Percentiles rank a stretch among this genome's conserved stretches.
Conservation (phyloP, 805 yeast genomes). For the Candida awuae region DNA sequence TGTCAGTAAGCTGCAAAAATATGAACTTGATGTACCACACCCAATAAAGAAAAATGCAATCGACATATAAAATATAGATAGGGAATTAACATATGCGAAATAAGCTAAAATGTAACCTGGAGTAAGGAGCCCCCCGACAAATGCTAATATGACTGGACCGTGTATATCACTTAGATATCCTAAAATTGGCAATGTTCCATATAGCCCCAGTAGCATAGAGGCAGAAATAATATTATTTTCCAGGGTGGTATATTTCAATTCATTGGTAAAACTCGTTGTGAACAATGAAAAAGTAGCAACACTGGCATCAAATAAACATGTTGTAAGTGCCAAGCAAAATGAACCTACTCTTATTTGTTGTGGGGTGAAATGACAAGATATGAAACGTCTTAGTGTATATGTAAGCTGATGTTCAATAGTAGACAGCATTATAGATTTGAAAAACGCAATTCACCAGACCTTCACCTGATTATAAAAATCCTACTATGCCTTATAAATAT, state of each 20-base stretch:
- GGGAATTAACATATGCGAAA: slow-evolving; percentile 23
- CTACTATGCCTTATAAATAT: too few relatives aligned
- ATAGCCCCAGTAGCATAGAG: slow-evolving; percentile 71
- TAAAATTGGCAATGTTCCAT: slow-evolving; percentile 70
- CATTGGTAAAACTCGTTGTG: slow-evolving; percentile 55
- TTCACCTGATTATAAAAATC: too few relatives aligned
- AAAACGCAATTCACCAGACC: too few relatives aligned
- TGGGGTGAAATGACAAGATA: slow-evolving; percentile 36
- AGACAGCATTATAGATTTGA: slow-evolving; percentile 16
- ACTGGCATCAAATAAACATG: slow-evolving; percentile 76
- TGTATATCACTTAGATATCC: slow-evolving; percentile 82
- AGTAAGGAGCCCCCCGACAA: slow-evolving; percentile 51
- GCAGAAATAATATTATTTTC: slow-evolving; percentile 66
- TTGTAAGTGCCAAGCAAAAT: slow-evolving; percentile 46
- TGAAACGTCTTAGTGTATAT: slow-evolving; percentile 34
- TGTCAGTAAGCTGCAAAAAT: slow-evolving; percentile 62
- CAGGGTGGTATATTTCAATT: slow-evolving; percentile 56
- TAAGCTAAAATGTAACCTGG: slow-evolving; percentile 60
- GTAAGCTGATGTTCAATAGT: slow-evolving; percentile 35
- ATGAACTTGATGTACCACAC: slow-evolving; percentile 62
- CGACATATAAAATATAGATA: slow-evolving; percentile 30
- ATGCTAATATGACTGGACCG: slow-evolving; percentile 68
- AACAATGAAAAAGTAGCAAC: slow-evolving; percentile 76
- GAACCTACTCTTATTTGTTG: slow-evolving; percentile 40
- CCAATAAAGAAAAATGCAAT: slow-evolving; percentile 54